Evolutionary conservation across 371 early-diverging fungal genomes (phyloP), one percentile per base, ranked within the genome.

Genomic region (Syncephalis plumigaleata): DNA sequence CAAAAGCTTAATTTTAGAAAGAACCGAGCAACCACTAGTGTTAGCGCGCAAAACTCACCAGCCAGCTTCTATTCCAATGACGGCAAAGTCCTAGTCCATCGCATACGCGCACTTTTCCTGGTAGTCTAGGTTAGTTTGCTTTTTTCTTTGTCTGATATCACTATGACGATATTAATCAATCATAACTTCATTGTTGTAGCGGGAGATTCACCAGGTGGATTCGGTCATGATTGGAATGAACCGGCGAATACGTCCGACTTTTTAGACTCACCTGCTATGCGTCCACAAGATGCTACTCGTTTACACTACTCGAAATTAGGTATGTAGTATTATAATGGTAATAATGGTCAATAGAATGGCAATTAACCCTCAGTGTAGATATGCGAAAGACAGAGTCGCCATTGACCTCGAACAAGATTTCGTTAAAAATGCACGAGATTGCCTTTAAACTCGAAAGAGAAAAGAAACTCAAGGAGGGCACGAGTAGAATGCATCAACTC

Each of bases 381-480:
- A 7, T 43, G 11, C 18, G 43, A 18, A 43, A 24, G 22, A 24
- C 43, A 13, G 45, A 45, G 22, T 16, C 26, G 5, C 16, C 16
- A 11, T 24, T 87, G 48, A 84, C 88, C 7, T 69, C 71, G 9
- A 78, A 84, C 42, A 89, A 90, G 58, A 79, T 93, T 13, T 80
- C 87, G 37, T 70, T 81, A 54, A 87, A 86, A 60, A 60, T 91
- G 40, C 77, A 78, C 27, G 87, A 89, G 57, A 64, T 91, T 27
- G 75, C 80, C 39, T 79, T 75, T 57, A 91, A 91, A 58, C 71
- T 91, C 9, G 84, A 89, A 51, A 78, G 91, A 9, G 96, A 93
- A 70, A 77, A 72, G 53, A 85, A 86, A 55, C 72, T 91, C 9
- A 67, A 77, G 42, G 80, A 81, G 24, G 92, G 87, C 36, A 66